Evolutionary conservation across 768 basidiomycete species (phyloP).

Genomic region (Mycena alexandri): DNA sequence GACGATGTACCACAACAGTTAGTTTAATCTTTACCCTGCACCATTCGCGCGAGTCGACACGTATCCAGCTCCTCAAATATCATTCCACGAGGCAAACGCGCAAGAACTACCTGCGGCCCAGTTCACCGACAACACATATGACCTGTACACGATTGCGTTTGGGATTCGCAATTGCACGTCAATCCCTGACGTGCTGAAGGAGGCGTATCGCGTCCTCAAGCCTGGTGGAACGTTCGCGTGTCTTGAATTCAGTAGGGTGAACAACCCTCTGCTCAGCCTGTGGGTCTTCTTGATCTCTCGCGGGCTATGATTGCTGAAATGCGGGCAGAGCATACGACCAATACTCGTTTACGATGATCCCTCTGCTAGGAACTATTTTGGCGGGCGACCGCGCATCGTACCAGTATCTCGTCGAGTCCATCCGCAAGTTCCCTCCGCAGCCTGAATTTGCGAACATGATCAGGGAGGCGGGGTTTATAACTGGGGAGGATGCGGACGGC

Average conservation of each 20-base stretch:
- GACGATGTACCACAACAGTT: slow-evolving; percentile 99
- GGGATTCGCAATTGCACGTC: slow-evolving; percentile 98
- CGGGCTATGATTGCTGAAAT: slow-evolving; percentile 20
- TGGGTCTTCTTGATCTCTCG: slow-evolving; percentile 57
- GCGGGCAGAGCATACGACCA: slow-evolving; percentile 85
- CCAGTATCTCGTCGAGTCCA: slow-evolving; percentile 98
- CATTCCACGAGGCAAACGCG: slow-evolving; percentile 94
- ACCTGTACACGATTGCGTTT: slow-evolving; percentile 98
- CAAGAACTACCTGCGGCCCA: slow-evolving; percentile 76
- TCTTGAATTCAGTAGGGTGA: slow-evolving; percentile 95
- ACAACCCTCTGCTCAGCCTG: slow-evolving; percentile 88
- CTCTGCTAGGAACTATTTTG: slow-evolving; percentile 95
- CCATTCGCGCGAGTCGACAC: slow-evolving; percentile 18
- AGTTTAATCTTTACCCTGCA: slow-evolving; percentile 44
- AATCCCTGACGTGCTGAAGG: slow-evolving; percentile 85
- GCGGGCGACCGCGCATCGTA: slow-evolving; percentile 95
- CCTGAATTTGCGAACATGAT: slow-evolving; percentile 92
- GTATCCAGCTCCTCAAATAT: slow-evolving; percentile 85
- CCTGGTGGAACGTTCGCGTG: slow-evolving; percentile 97
- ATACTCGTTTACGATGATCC: slow-evolving; percentile 97
- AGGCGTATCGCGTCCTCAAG: slow-evolving; percentile 94
- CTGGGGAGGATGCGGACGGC: slow-evolving; percentile 78
- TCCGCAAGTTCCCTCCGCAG: slow-evolving; percentile 92
- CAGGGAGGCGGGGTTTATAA: slow-evolving; percentile 83
- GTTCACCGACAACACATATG: slow-evolving; percentile 87